These are phyloP conservation scores for Linnemannia schmuckeri DNA, from an alignment of 192 early-diverging fungal genomes.

Conservation along the genomic window DNA sequence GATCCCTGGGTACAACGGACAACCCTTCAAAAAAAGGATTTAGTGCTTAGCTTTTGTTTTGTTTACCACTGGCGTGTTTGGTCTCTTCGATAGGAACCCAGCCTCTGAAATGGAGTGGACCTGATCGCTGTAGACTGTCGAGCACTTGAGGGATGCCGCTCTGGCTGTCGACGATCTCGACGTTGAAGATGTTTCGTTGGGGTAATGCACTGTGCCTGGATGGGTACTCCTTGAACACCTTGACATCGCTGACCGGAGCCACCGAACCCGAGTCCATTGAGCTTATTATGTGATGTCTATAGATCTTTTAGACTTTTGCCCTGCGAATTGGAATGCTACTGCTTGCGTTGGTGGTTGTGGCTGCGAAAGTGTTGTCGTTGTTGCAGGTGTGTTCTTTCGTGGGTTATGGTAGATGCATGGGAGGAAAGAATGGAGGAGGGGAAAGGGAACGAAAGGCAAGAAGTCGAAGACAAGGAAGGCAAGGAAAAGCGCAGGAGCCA, in stretches of 20 bases:
- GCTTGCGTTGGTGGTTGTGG: neutral
- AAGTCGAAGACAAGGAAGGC: neutral
- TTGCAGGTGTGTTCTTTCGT: neutral
- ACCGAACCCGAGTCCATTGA: neutral
- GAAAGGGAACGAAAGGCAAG: neutral
- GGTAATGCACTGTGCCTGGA: constrained; percentile 12
- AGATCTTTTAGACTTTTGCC: neutral
- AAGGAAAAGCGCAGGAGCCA: neutral
- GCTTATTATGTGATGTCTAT: neutral
- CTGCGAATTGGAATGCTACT: neutral
- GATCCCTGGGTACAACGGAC: neutral
- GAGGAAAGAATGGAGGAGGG: neutral
- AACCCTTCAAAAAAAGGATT: neutral
- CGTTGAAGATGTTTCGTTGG: constrained; percentile 12
- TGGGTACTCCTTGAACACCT: constrained; percentile 3
- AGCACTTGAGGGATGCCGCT: constrained; percentile 13
- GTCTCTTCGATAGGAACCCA: constrained; percentile 22
- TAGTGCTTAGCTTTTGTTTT: neutral
- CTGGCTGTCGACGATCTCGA: constrained; percentile 19
- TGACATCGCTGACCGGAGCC: neutral
- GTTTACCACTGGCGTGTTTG: constrained; percentile 7
- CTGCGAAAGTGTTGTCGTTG: neutral
- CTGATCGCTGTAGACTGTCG: constrained; percentile 2
- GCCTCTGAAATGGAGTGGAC: constrained; percentile 31
- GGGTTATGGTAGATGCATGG: neutral